Percentiles rank a stretch among this genome's conserved stretches.
Conservation (phyloP, 441 rosid species). For the Bruguiera hainesii region DNA sequence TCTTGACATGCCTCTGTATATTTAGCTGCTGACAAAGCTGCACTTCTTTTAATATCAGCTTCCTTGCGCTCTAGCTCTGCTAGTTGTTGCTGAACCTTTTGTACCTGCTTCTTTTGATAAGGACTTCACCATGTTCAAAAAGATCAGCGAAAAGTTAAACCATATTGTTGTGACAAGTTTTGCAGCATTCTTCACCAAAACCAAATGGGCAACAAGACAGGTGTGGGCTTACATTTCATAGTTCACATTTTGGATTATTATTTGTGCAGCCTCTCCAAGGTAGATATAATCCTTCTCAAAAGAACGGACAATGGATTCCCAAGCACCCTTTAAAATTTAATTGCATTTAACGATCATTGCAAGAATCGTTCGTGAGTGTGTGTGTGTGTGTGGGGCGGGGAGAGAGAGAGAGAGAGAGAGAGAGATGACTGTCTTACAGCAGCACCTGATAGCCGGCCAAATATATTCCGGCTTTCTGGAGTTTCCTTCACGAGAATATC, state of each 20-base stretch:
- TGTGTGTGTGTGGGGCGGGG: no score
- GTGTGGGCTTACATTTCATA: constrained; percentile 77
- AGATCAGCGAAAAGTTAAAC: constrained; percentile 12
- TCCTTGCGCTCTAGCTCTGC: constrained; percentile 93
- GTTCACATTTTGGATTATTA: constrained; percentile 82
- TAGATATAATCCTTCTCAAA: constrained; percentile 83
- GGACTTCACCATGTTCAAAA: constrained; percentile 49
- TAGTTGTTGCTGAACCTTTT: constrained; percentile 89
- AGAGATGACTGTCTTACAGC: constrained; percentile 56
- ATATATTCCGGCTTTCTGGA: constrained; percentile 85
- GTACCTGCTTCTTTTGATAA: constrained; percentile 92
- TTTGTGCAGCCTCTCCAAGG: constrained; percentile 96
- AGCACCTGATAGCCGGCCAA: constrained; percentile 91
- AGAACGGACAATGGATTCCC: constrained; percentile 85
- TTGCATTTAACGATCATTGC: constrained; percentile 4
- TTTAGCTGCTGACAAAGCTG: constrained; percentile 75
- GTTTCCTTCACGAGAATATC: constrained; percentile 72
- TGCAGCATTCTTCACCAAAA: constrained; percentile 5
- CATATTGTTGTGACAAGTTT: constrained; percentile 1
- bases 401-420: constrained; percentile 7
- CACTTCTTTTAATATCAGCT: constrained; percentile 85
- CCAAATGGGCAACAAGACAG: constrained; percentile 13
- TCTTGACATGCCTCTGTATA: constrained; percentile 93
- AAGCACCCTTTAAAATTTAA: constrained; percentile 55
- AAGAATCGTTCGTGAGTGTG: background rate